A percentile compares a stretch with the other conserved stretches of the same genome.
Conservation (phyloP, 2,329 filamentous ascomycete genomes). For the Xylariaceae sp. region DNA sequence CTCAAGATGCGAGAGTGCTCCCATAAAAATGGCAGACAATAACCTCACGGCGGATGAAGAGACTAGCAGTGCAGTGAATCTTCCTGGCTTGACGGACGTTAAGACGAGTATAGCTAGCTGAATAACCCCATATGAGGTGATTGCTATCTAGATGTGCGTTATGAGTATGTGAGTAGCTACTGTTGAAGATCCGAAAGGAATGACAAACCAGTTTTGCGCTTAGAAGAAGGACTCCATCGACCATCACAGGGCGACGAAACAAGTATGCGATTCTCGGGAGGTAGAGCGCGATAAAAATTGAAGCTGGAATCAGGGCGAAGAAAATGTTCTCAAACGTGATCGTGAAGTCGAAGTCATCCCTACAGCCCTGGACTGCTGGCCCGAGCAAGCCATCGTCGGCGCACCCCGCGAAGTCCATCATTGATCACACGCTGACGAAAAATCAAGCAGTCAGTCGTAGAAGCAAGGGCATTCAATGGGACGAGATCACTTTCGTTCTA, state of each 20-base stretch:
- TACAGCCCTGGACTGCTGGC: slow-evolving; percentile 40
- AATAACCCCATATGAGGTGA: slow-evolving; percentile 6
- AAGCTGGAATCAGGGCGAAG: slow-evolving; percentile 38
- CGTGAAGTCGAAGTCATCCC: slow-evolving; percentile 47
- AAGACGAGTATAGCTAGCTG: slow-evolving; percentile 8
- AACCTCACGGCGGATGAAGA: slow-evolving; percentile 4
- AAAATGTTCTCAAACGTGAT: slow-evolving; percentile 44
- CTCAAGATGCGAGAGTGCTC: slow-evolving; percentile 9
- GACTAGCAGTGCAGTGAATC: slow-evolving; percentile 2
- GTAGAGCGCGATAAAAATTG: slow-evolving; percentile 33
- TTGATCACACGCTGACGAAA: too few species aligned
- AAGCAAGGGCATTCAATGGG: too few species aligned
- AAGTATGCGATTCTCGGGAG: slow-evolving; percentile 30
- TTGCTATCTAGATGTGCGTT: background rate
- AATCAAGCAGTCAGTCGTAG: too few species aligned
- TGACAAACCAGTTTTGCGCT: slow-evolving; percentile 28
- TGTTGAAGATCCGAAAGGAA: background rate
- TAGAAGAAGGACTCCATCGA: slow-evolving; percentile 31
- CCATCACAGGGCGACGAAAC: slow-evolving; percentile 26
- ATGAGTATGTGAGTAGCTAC: background rate
- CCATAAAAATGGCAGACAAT: slow-evolving; percentile 9
- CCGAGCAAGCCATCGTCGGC: slow-evolving; percentile 30
- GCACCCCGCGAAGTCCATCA: slow-evolving; percentile 15
- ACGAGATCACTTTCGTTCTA: too few species aligned
- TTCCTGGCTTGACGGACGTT: slow-evolving; percentile 3